Evolutionary conservation across 495 filamentous ascomycete species (phyloP).

Genomic region (Aeminium ludgeri): DNA sequence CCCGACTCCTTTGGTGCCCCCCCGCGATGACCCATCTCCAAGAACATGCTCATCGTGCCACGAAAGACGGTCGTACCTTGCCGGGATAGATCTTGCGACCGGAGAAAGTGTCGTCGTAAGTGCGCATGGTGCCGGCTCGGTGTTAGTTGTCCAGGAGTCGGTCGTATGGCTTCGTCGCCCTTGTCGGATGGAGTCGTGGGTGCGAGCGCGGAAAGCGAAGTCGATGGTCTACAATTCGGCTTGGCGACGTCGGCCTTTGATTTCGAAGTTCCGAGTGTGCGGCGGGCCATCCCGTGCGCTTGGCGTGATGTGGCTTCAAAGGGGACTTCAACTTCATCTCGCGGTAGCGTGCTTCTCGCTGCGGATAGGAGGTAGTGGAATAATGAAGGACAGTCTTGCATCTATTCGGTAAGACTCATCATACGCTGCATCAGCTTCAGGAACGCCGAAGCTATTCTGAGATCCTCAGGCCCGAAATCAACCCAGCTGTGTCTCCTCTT

Average conservation of each 20-base stretch:
- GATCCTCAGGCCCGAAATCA: no score
- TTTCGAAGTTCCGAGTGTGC: conserved; percentile 2
- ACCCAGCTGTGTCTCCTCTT: no score
- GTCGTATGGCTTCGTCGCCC: conserved; percentile 15
- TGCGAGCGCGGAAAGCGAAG: background rate
- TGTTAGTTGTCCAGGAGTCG: background rate
- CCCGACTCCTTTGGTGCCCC: background rate
- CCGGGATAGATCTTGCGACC: conserved; percentile 97
- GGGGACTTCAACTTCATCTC: no score
- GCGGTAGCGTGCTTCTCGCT: no score
- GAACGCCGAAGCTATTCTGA: no score
- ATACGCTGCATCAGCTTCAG: no score
- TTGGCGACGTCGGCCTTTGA: conserved; percentile 1
- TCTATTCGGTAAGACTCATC: no score
- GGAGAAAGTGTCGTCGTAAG: conserved; percentile 96
- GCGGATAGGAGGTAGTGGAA: no score
- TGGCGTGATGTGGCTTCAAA: no score
- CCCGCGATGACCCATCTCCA: no score
- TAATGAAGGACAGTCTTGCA: no score
- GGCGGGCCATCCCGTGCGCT: background rate
- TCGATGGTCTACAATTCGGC: background rate
- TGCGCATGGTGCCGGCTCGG: conserved; percentile 55
- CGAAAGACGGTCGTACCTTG: conserved; percentile 48
- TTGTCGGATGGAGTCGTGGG: conserved; percentile 1
- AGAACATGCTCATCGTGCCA: no score